phyloP scores from a whole-genome alignment of 2,329 filamentous ascomycete species.

The Pseudogymnoascus sp. region DNA sequence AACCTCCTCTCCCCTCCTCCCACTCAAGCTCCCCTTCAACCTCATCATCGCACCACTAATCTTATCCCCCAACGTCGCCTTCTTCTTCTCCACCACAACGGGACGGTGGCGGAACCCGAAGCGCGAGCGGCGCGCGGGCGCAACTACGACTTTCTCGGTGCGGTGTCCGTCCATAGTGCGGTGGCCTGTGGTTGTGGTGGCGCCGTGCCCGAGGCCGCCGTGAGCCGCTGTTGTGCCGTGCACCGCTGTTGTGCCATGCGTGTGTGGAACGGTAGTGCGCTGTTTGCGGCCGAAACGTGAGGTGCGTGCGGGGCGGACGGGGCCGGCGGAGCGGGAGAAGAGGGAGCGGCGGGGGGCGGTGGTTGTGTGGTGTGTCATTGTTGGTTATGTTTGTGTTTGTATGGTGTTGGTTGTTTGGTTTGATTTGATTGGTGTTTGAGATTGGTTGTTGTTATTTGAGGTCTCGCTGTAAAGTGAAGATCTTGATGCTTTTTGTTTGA shows the following conservation, averaged over 20 bases:
- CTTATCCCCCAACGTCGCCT: conserved; percentile 66
- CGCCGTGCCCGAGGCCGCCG: not conserved
- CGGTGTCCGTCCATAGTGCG: not conserved
- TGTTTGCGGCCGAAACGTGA: not conserved
- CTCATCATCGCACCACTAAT: conserved; percentile 68
- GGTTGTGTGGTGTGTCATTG: not conserved
- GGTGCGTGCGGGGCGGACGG: not conserved
- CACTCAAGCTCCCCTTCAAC: conserved; percentile 62
- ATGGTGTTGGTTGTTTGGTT: not conserved
- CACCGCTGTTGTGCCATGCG: not conserved
- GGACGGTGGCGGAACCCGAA: conserved; percentile 34
- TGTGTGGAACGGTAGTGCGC: not conserved
- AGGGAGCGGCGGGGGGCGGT: conserved; percentile 5
- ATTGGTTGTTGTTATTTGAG: not conserved
- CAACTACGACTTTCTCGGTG: not conserved
- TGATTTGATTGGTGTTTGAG: not conserved
- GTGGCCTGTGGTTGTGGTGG: not conserved
- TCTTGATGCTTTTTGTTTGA: not conserved
- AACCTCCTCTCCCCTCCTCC: conserved; percentile 54
- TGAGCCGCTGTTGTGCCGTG: not conserved
- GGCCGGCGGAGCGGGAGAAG: not conserved
- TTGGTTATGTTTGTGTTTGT: not conserved
- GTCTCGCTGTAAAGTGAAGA: not conserved
- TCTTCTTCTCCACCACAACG: conserved; percentile 58
- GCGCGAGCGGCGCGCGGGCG: not conserved